Base-by-base conservation (phyloP, 805 yeast species). In the Candida wancherniae region DNA sequence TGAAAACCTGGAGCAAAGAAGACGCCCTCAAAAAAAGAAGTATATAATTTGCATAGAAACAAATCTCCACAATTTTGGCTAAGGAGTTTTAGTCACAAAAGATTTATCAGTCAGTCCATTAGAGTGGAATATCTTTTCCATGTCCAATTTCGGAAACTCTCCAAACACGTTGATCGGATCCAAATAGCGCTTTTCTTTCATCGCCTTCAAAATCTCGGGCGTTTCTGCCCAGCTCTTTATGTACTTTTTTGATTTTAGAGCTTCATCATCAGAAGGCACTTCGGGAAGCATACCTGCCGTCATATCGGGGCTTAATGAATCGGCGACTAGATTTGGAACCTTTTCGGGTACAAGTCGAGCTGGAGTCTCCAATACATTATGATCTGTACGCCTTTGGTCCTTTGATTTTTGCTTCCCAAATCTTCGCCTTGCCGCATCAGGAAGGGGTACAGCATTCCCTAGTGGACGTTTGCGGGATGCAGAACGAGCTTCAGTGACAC, bases 161-260 rank as follows among this genome's bases (percentile, higher is more conserved):
- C 94, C 95, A 58, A 86, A 84, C 1, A 85, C 71, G 12, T 66
- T 51, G 39, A 68, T 75, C 0, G 92, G 88, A 47, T 85, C 80
- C 38, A 80, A 58, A 38, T 39, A 34, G 23, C 45, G 48, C 33
- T 54, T 56, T 26, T 53, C 51, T 28, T 46, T 38, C 19, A 61
- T 44, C 9, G 51, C 39, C 27, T 41, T 40, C 9, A 55, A 49
- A 8, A 65, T 40, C 31, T 61, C 61, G 1, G 68, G 64, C 0
- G 68, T 53, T 25, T 50, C 55, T 0, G 69, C 70, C 71, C 71
- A 65, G 15, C 53, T 44, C 33, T 34, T 37, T 13, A 42, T 9
- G 31, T 40, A 36, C 15, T 40, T 42, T 9, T 29, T 36, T 3
- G 27, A 23, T 6, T 31, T 39, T 19, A 40, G 31, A 4, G 22